Percentiles rank a stretch among this genome's conserved stretches.
phyloP scores from a whole-genome alignment of 768 basidiomycete species.

The Paxillus ammoniavirescens region DNA sequence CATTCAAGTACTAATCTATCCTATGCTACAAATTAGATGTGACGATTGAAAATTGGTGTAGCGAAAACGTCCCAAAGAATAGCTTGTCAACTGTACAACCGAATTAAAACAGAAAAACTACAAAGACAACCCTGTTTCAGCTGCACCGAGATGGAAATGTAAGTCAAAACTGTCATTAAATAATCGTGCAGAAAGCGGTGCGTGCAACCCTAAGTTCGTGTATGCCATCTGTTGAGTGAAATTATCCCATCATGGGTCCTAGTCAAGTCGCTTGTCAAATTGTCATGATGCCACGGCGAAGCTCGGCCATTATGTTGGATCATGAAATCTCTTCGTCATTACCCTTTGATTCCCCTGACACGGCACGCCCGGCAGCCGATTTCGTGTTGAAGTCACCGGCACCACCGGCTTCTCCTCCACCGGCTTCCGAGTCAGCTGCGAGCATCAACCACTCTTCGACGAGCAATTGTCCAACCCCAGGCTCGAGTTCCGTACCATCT shows the following conservation, averaged over 20 bases:
- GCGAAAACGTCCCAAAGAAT: no score
- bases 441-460: conserved; percentile 66
- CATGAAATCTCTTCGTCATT: background rate
- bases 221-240: background rate
- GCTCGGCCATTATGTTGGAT: background rate
- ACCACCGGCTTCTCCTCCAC: background rate
- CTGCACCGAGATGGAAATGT: conserved; percentile 19
- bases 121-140: no score
- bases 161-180: conserved; percentile 6
- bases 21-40: no score
- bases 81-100: no score
- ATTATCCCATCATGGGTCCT: no score
- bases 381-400: background rate
- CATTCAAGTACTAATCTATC: no score
- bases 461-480: conserved; percentile 62
- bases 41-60: no score
- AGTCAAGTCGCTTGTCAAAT: background rate
- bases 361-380: background rate
- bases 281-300: no score
- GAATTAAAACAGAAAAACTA: no score
- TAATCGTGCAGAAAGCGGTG: conserved; percentile 1
- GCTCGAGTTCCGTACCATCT: conserved; percentile 93
- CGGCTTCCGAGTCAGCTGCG: conserved; percentile 17
- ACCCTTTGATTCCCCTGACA: background rate
- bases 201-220: background rate